These are phyloP conservation scores for Vachellia pachyceras DNA, from an alignment of 306 rosid genomes.

Conservation along the genomic window DNA sequence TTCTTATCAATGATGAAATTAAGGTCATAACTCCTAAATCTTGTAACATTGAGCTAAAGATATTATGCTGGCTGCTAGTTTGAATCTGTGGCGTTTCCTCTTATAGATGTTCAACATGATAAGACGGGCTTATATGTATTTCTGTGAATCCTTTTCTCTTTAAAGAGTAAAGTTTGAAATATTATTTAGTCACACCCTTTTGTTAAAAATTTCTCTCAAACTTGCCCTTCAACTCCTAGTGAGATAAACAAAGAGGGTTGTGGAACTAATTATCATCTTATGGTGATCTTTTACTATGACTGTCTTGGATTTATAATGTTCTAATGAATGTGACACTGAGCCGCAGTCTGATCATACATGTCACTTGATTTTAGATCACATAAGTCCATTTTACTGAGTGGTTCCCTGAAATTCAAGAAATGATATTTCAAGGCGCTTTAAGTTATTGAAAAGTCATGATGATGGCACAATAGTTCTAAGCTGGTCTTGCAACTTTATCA, in stretches of 20 bases:
- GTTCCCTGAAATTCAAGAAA: slow-evolving; percentile 22
- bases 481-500: neutral
- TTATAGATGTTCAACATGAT: slow-evolving; percentile 12
- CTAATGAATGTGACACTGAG: neutral
- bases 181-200: slow-evolving; percentile 1
- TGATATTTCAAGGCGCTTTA: neutral
- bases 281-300: neutral
- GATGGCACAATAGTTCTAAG: slow-evolving; percentile 8
- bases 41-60: slow-evolving; percentile 18
- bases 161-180: slow-evolving; percentile 2
- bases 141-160: slow-evolving; percentile 23
- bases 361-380: slow-evolving; percentile 2
- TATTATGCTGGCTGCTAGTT: slow-evolving; percentile 21
- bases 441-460: slow-evolving; percentile 12
- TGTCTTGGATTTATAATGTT: neutral
- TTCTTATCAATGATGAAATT: slow-evolving; percentile 26
- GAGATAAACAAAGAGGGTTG: neutral
- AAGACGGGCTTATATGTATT: slow-evolving; percentile 19
- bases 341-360: slow-evolving; percentile 13
- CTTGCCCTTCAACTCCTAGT: neutral
- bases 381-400: slow-evolving; percentile 11
- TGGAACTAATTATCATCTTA: neutral
- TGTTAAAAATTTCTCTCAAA: neutral
- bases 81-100: slow-evolving; percentile 4
- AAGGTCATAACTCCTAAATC: slow-evolving; percentile 32